Evolutionary conservation across 768 basidiomycete species (phyloP), one percentile per base, ranked within the genome.

Genomic region (Boletus tylopilopsis): DNA sequence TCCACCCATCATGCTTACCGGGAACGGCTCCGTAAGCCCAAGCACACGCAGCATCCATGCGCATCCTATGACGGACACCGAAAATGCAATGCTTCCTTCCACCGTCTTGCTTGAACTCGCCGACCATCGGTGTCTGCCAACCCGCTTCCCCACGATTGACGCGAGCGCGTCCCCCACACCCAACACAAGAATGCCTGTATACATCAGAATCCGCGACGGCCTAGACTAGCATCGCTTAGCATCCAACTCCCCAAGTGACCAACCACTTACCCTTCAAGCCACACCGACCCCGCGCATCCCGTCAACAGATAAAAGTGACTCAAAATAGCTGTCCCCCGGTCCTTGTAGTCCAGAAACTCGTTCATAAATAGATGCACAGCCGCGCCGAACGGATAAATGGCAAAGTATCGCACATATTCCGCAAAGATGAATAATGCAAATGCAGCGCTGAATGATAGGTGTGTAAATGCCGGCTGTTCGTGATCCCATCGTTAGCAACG

Each of bases 361-460:
- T 88, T 90, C 82, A 99, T 84, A 69, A 99, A 99, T 47, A 97
- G 72, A 70, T 99, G 96, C 18, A 99, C 82, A 11, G 82, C 75
- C 10, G 90, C 94, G 13, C 94, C 93, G 59, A 97, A 90, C 4
- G 96, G 96, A 71, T 96, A 97, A 42, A 99, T 80, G 32, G 96
- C 96, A 69, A 98, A 99, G 70, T 97, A 99, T 50, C 96, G 90
- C 55, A 97, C 81, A 73, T 97, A 98, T 72, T 99, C 96, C 49
- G 90, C 85, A 66, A 99, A 97, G 21, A 85, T 90, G 73, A 99
- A 98, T 56, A 92, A 68, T 9, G 96, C 86, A 68, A 99, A 98
- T 2, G 95, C 95, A 18, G 83, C 86, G 59, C 90, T 94, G 73
- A 99, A 96, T 9, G 94, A 84, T 37, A 98, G 73, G 67, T 98